These are phyloP conservation scores for Penicillium psychrosexuale DNA, from an alignment of 2,329 filamentous ascomycete species.

Conservation along the genomic window DNA sequence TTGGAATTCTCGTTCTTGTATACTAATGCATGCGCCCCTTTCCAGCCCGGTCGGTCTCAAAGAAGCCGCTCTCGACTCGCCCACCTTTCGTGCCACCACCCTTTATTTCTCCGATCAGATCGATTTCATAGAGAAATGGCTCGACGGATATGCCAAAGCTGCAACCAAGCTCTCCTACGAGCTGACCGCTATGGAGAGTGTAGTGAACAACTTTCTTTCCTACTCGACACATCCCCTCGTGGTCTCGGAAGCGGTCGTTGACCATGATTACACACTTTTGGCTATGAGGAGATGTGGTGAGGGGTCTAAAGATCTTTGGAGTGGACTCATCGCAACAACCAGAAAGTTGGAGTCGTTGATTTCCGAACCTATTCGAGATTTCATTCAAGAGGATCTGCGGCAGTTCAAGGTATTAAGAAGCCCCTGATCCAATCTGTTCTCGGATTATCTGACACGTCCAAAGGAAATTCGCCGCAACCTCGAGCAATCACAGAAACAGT, in stretches of 20 bases:
- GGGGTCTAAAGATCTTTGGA: constrained; percentile 84
- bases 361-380: constrained; percentile 76
- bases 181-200: constrained; percentile 71
- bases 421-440: constrained; percentile 1
- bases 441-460: constrained; percentile 4
- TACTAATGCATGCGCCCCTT: constrained; percentile 13
- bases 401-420: constrained; percentile 65
- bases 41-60: constrained; percentile 78
- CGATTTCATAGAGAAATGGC: constrained; percentile 88
- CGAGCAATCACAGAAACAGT: constrained; percentile 77
- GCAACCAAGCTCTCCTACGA: constrained; percentile 62
- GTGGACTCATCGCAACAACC: constrained; percentile 66
- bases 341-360: constrained; percentile 74
- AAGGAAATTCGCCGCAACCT: constrained; percentile 69
- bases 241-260: constrained; percentile 78
- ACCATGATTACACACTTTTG: constrained; percentile 91
- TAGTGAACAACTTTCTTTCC: constrained; percentile 72
- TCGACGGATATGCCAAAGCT: constrained; percentile 67
- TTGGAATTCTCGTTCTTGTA: neutral
- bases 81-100: constrained; percentile 85
- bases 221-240: constrained; percentile 70
- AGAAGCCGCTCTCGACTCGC: constrained; percentile 94
- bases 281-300: constrained; percentile 83
- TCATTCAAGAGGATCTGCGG: constrained; percentile 74
- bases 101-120: constrained; percentile 88